Base-by-base conservation (phyloP, 1,284 basidiomycete genomes). In the Ustilago vetiveriae region DNA sequence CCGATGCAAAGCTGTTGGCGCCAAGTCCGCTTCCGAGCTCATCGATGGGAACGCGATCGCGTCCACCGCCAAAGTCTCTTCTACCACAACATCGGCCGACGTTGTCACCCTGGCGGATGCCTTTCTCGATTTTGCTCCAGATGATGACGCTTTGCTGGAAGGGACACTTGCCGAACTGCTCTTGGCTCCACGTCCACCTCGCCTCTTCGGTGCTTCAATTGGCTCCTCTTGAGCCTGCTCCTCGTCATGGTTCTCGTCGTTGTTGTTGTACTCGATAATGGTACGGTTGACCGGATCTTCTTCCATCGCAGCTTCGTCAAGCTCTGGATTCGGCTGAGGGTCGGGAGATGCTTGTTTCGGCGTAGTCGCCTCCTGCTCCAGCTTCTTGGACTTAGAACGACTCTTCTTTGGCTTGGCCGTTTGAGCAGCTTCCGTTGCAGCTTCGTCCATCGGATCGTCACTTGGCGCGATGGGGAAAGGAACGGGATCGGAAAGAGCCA, bases 301-400 rank as follows among this genome's bases (percentile, higher is more conserved):
- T 8, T 29, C 42, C 43, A 37, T 30, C 17, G 41, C 24, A 5
- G 23, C 30, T 36, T 58, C 62, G 6, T n/a, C n/a, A n/a, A n/a
- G n/a, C n/a, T n/a, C n/a, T n/a, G n/a, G 42, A 27, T 21, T 50
- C 53, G 8, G 53, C 43, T 59, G 39, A 1, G 51, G 50, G 35
- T 47, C 52, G 1, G 57, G 48, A 14, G 41, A 47, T 1, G 47
- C 22, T 13, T 50, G 42, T 26, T 32, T 41, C 7, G 38, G 23
- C 14, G 54, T 37, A 11, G 17, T 23, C 11, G 27, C 38, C 30
- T 49, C 38, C 40, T 68, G 48, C 22, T 62, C 42, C 14, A 62
- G 57, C 53, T 70, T 70, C 26, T 60, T 60, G 3, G 48, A 43
- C 32, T 53, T 70, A 33, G 60, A 70, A 14, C 66, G 55, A 37